Evolutionary conservation across 179 eudicot species (phyloP), one percentile per base, ranked within the genome.

Genomic region (Carnegiea gigantea): DNA sequence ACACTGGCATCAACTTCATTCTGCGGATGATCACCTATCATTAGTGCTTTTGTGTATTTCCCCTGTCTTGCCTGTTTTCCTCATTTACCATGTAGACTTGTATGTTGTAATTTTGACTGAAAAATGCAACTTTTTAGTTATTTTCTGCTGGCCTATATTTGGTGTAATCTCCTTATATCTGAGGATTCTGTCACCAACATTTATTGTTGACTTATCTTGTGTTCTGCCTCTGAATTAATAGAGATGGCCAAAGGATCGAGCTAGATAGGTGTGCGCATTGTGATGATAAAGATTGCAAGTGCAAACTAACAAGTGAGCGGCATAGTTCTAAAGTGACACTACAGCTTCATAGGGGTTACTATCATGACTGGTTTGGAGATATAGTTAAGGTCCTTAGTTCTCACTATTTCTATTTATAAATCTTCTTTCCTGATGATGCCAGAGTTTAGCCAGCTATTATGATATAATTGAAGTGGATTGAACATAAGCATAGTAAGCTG

Each of bases 181-280:
- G 18, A 70, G 44, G 46, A 72, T 65, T 48, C 9, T 49, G 33
- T 80, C 51, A 65, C 64, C 33, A 12, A 74, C 17, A 68, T 54
- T 46, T 76, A 23, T 38, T 51, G 13, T 49, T 68, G 13, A 20
- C 51, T 21, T 51, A 51, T 79, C 73, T 60, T 18, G 46, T 65
- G 38, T 81, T 83, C 14, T 77, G 23, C 83, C 73, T 81, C 62
- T 62, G 70, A 54, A 68, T 84, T 72, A 36, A 73, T 82, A 95
- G 99, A 87, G 96, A 90, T 86, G 93, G 97, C 17, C 95, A 95
- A 83, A 84, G 74, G 81, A 86, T 92, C 79, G 84, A 83, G 80
- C 90, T 94, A 68, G 60, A 78, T 78, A 76, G 75, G 36, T 95
- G 86, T 81, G 91, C 92, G 38, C 81, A 51, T 62, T 95, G 98